Evolutionary conservation across 768 basidiomycete genomes (phyloP), one percentile per base, ranked within the genome.

Genomic region (Nidularia sp.): DNA sequence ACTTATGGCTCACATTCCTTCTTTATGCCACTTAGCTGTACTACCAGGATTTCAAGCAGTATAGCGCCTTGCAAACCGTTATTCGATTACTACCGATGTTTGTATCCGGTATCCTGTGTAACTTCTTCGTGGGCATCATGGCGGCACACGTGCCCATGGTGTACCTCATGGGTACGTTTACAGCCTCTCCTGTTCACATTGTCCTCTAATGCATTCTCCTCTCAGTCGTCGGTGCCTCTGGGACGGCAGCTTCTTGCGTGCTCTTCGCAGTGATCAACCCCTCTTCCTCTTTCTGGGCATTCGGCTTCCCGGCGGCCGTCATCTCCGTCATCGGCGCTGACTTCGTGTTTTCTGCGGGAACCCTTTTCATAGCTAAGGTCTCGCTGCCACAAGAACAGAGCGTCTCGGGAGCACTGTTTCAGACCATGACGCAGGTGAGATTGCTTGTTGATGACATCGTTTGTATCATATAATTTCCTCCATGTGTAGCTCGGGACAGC

Each of bases 341-440:
- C n/a, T n/a, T n/a, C n/a, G n/a, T n/a, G 89, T 90, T 10, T 75
- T 88, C 45, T 89, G 90, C 18, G 87, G 90, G 90, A 2, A 86
- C 86, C 4, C 68, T 92, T 13, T 92, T 87, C 58, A 79, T 90
- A 41, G 85, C 88, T 2, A 86, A 84, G 59, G 73, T n/a, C n/a
- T n/a, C n/a, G n/a, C n/a, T n/a, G n/a, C n/a, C n/a, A n/a, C n/a
- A n/a, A n/a, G n/a, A n/a, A n/a, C n/a, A n/a, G n/a, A n/a, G n/a
- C n/a, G n/a, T n/a, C n/a, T n/a, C n/a, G n/a, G n/a, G n/a, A n/a
- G n/a, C n/a, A n/a, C n/a, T n/a, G n/a, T n/a, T n/a, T n/a, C n/a
- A n/a, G n/a, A n/a, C n/a, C n/a, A n/a, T 92, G 79, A 85, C 79
- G 4, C 85, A 87, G 71, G 85, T 83, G 52, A 51, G 68, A 5